Conservation (phyloP, 768 basidiomycete species). For the Leucosporidium creatinivorum region DNA sequence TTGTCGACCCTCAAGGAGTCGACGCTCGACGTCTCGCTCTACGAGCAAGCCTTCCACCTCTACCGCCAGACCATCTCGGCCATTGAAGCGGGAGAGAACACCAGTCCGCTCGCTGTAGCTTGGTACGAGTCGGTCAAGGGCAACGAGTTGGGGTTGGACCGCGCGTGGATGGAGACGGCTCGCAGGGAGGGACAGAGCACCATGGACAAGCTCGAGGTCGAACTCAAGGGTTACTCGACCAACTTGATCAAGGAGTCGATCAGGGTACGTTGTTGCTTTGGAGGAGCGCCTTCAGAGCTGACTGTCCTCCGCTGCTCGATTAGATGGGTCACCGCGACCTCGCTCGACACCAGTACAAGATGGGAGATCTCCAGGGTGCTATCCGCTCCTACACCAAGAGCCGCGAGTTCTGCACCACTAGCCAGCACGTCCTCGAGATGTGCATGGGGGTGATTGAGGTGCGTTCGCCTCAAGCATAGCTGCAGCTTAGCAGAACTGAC, state of each 20-base stretch:
- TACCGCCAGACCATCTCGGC: conserved; percentile 45
- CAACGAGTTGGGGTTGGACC: conserved; percentile 53
- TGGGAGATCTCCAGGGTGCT: conserved; percentile 63
- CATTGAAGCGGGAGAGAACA: conserved; percentile 29
- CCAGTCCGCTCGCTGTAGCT: background rate
- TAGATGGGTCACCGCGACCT: conserved; percentile 89
- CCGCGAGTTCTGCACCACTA: conserved; percentile 84
- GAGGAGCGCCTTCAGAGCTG: background rate
- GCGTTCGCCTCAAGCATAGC: conserved; percentile 12
- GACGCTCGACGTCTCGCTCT: conserved; percentile 56
- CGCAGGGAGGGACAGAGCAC: conserved; percentile 59
- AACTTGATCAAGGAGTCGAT: conserved; percentile 99
- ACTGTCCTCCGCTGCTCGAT: background rate
- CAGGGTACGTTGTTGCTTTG: conserved; percentile 52
- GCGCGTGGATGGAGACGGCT: conserved; percentile 58
- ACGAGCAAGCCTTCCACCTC: conserved; percentile 34
- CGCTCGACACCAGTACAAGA: conserved; percentile 64
- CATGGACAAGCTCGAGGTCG: conserved; percentile 76
- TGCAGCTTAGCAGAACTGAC: background rate
- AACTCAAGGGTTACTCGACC: conserved; percentile 86
- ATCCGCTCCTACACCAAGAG: conserved; percentile 82
- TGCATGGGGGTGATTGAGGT: conserved; percentile 49
- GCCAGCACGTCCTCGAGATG: conserved; percentile 88
- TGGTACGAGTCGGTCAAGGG: conserved; percentile 16
- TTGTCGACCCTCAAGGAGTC: conserved; percentile 54